These are phyloP conservation scores for Xylariaceae sp. DNA, from an alignment of 2,329 filamentous ascomycete species.

Conservation along the genomic window DNA sequence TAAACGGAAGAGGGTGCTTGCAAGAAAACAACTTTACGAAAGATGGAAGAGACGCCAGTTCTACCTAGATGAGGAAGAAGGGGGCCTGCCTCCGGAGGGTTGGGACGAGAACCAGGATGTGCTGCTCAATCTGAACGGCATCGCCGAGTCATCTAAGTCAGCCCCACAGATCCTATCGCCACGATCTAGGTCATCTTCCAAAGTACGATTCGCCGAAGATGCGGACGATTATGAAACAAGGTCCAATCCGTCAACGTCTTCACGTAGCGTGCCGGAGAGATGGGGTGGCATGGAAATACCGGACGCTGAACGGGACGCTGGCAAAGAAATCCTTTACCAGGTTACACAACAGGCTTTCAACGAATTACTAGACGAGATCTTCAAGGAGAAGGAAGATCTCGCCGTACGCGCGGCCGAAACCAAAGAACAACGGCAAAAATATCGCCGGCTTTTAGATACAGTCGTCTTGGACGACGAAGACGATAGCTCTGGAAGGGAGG, in stretches of 20 bases:
- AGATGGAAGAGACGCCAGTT: constrained; percentile 78
- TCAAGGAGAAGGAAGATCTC: constrained; percentile 77
- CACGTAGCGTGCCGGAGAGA: constrained; percentile 70
- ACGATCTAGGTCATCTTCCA: constrained; percentile 74
- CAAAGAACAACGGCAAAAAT: constrained; percentile 61
- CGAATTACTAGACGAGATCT: constrained; percentile 84
- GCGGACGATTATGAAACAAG: constrained; percentile 69
- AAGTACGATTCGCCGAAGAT: constrained; percentile 76
- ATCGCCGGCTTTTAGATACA: constrained; percentile 50
- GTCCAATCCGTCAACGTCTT: constrained; percentile 74
- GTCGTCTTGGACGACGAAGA: constrained; percentile 42
- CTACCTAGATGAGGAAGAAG: constrained; percentile 85
- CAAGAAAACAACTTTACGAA: constrained; percentile 62
- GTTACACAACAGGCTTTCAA: constrained; percentile 92
- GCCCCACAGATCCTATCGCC: constrained; percentile 46
- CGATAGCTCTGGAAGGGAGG: constrained; percentile 18
- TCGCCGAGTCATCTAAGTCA: constrained; percentile 49
- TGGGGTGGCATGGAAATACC: constrained; percentile 81
- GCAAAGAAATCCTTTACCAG: constrained; percentile 87
- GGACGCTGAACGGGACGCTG: constrained; percentile 78
- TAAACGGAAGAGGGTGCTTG: constrained; percentile 44
- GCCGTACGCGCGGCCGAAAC: constrained; percentile 70
- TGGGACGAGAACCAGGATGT: constrained; percentile 66
- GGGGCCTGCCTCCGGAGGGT: constrained; percentile 63
- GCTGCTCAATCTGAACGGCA: constrained; percentile 43